Percentiles rank a stretch among this genome's conserved stretches.
phyloP scores from a whole-genome alignment of 2,329 filamentous ascomycete species.

The Stachybotrys chartarum region DNA sequence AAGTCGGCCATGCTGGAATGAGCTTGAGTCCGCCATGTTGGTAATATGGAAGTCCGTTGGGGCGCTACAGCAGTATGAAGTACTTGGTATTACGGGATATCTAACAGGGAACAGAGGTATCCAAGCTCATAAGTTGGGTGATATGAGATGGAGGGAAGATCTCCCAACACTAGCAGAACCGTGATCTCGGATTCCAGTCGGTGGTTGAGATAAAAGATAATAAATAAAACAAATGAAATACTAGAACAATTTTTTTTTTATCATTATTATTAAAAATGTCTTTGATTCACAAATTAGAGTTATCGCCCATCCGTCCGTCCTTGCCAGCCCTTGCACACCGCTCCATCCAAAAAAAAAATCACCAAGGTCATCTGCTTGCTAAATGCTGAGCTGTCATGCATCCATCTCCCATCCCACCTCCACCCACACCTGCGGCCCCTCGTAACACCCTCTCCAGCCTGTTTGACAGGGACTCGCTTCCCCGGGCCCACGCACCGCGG shows the following conservation, averaged over 20 bases:
- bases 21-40: no score
- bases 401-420: conserved; percentile 7
- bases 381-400: conserved; percentile 27
- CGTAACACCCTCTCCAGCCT: background rate
- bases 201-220: background rate
- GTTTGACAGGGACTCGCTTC: background rate
- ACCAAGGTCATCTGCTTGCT: conserved; percentile 25
- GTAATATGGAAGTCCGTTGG: no score
- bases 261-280: background rate
- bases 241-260: conserved; percentile 1
- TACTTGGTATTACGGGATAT: no score
- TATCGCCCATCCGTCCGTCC: no score
- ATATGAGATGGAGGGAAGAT: no score
- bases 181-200: no score
- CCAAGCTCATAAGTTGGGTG: no score
- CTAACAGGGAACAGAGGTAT: no score
- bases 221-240: conserved; percentile 3
- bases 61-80: no score
- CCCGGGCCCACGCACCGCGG: background rate
- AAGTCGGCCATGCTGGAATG: no score
- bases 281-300: no score
- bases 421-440: background rate
- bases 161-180: no score
- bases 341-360: background rate
- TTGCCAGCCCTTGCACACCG: background rate